phyloP scores from a whole-genome alignment of 768 basidiomycete genomes.

The Xerocomellus intermedius region DNA sequence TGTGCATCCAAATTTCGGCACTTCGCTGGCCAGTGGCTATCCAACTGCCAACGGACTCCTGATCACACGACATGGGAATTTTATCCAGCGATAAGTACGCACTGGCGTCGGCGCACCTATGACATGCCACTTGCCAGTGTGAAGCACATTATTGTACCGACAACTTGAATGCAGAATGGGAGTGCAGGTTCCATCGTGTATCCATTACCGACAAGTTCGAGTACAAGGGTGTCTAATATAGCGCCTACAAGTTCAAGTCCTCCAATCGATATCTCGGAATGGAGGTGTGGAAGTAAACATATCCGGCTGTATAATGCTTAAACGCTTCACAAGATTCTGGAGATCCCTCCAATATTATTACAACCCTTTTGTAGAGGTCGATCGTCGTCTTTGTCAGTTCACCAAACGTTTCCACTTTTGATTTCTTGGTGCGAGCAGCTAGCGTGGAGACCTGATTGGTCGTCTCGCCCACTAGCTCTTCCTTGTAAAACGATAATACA shows the following conservation, averaged over 20 bases:
- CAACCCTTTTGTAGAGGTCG: slow-evolving; percentile 20
- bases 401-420: slow-evolving; percentile 30
- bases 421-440: slow-evolving; percentile 21
- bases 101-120: too few species aligned
- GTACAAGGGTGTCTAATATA: background rate
- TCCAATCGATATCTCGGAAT: slow-evolving; percentile 22
- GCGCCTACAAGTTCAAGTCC: slow-evolving; percentile 18
- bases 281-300: slow-evolving; percentile 31
- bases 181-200: background rate
- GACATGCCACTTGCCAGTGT: too few species aligned
- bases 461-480: slow-evolving; percentile 36
- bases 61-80: too few species aligned
- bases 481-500: slow-evolving; percentile 42
- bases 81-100: too few species aligned
- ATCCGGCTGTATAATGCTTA: slow-evolving; percentile 19
- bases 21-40: too few species aligned
- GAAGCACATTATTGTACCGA: background rate
- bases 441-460: slow-evolving; percentile 37
- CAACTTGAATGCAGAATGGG: too few species aligned
- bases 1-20: too few species aligned
- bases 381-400: slow-evolving; percentile 28
- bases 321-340: slow-evolving; percentile 22
- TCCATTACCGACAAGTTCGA: too few species aligned
- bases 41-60: too few species aligned
- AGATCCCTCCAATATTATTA: slow-evolving; percentile 24